Base-by-base conservation (phyloP, 2,329 filamentous ascomycete genomes). In the Penicillium griseofulvum region DNA sequence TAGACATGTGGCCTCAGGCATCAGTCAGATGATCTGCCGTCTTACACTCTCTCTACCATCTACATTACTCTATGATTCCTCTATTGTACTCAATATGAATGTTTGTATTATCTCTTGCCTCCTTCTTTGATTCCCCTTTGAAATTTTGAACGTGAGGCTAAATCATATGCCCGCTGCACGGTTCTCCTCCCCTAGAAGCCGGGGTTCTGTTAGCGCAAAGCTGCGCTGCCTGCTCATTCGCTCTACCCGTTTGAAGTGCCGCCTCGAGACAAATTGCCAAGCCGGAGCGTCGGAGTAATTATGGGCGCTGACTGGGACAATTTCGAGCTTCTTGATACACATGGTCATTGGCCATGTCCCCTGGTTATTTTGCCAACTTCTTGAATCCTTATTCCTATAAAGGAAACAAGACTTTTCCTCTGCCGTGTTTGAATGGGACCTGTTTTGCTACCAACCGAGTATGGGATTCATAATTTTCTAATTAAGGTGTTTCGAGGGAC, bases 1-100 rank as follows among this genome's bases (percentile, higher is more conserved):
- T 28, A 29, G 19, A 33, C 24, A 2, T 5, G 0, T 36, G 29
- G 44, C 51, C 51, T 54, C 45, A 54, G 51, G 51, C 51, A 54
- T 9, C 42, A 52, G 50, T 52, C 50, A 52, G 42, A 52, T 52
- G 43, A 52, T 39, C 22, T 22, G 22, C 22, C 29, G 17, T 44
- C 22, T 16, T 16, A 2, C 5, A 2, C 8, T n/a, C 8, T 42
- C 22, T 26, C 29, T 45, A 5, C 19, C 3, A 45, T 45, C 29
- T n/a, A 33, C 43, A 45, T 34, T 22, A 11, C 17, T 33, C 7
- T 7, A 0, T 46, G 17, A 34, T 10, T 37, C 16, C 44, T 12
- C 29, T 11, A 28, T 28, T 28, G 7, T 28, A 28, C 6, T 28
- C 24, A 4, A 4, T 33, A 31, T 50, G 14, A 28, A 41, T 22